Base-by-base conservation (phyloP, 495 filamentous ascomycete genomes). In the Cercophora sp. region DNA sequence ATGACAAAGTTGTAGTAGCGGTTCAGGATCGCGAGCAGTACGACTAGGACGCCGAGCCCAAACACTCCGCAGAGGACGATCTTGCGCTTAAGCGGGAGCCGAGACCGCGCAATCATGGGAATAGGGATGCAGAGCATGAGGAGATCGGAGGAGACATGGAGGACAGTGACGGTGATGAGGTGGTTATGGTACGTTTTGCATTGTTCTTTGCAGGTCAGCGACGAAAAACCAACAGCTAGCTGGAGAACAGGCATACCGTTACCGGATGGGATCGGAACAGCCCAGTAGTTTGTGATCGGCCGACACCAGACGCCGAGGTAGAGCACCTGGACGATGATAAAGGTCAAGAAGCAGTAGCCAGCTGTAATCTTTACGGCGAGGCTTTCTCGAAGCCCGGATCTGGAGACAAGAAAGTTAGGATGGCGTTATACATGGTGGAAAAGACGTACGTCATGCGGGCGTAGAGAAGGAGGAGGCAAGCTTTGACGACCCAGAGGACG, bases 271-370 rank as follows among this genome's bases (percentile, higher is more conserved):
- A 62, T 52, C 3, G 75, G 75, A 49, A 78, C 77, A 0, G 77
- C 74, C 79, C 79, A 85, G 60, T 85, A 86, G 49, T 82, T 62
- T 9, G 60, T 59, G 51, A 87, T 82, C 2, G 84, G 82, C 19
- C 73, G 68, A 54, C 83, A 85, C 71, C 82, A 85, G 13, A 82
- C 75, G 15, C 65, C 77, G 51, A 85, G 79, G 60, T 82, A 85
- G 24, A 82, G 68, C 29, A 81, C 63, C 16, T 60, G 25, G 42
- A 71, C 64, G 47, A 71, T 67, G 22, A 70, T 31, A 69, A 19
- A 70, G 64, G 54, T 26, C 20, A 50, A 13, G 25, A 9, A 29
- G 34, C 49, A 43, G 34, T 60, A 60, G n/a, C 36, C 20, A 13
- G 42, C 48, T 11, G 48, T 47, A 11, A 35, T 20, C 22, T 51